A percentile compares a stretch with the other conserved stretches of the same genome.
These are phyloP conservation scores for Centella asiatica DNA, from an alignment of 129 eudicot species.

Conservation along the genomic window DNA sequence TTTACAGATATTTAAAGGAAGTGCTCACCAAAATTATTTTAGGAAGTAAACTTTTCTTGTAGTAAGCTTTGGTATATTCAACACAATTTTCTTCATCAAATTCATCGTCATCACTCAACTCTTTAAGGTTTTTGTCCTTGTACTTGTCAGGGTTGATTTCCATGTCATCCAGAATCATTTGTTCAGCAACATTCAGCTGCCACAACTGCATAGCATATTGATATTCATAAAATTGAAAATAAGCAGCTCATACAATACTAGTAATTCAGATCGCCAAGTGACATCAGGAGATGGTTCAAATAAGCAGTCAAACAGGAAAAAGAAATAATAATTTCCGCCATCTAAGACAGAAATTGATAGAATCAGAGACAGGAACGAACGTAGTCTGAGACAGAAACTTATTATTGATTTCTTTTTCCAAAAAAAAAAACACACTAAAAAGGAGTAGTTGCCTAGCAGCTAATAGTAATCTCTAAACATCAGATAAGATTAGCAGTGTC, in stretches of 20 bases:
- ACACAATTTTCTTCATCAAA: constrained; percentile 70
- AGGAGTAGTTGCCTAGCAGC: too few species aligned
- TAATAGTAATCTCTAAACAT: too few species aligned
- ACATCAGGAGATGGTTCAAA: not conserved
- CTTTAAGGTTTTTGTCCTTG: constrained; percentile 59
- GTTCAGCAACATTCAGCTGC: constrained; percentile 95
- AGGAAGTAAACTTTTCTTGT: constrained; percentile 47
- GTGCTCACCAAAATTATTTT: constrained; percentile 55
- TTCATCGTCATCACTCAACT: constrained; percentile 82
- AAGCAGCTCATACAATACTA: not conserved
- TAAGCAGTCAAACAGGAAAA: not conserved
- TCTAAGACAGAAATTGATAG: not conserved
- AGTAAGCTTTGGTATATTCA: constrained; percentile 51
- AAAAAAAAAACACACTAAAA: too few species aligned
- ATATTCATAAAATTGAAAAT: not conserved
- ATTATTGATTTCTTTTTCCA: too few species aligned
- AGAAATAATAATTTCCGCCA: not conserved
- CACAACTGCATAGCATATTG: constrained; percentile 52
- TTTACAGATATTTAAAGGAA: constrained; percentile 7
- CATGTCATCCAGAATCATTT: constrained; percentile 85
- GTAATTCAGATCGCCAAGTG: not conserved
- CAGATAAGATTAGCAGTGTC: too few species aligned
- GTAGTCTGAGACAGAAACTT: too few species aligned
- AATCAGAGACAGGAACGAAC: too few species aligned
- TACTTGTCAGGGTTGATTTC: constrained; percentile 81